Evolutionary conservation across 768 basidiomycete species (phyloP).

Genomic region (Kwoniella europaea): DNA sequence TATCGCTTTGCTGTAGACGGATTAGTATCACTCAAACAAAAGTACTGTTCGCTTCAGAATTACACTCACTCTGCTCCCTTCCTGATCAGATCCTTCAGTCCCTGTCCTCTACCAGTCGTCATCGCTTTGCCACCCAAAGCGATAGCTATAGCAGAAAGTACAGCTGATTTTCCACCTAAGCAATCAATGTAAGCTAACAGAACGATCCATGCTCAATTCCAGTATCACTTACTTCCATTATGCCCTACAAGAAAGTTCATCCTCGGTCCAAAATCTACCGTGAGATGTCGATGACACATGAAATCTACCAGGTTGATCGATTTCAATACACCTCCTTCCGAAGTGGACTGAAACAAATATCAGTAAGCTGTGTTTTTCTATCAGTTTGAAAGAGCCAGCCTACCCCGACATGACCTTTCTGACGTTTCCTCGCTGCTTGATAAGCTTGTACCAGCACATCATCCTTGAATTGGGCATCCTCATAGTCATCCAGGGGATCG

Average conservation of each 20-base stretch:
- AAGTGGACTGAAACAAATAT: conserved; percentile 65
- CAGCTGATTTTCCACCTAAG: conserved; percentile 93
- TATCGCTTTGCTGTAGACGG: conserved; percentile 65
- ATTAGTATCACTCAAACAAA: not conserved
- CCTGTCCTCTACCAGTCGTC: conserved; percentile 85
- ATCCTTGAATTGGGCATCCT: conserved; percentile 19
- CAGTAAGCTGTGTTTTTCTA: not conserved
- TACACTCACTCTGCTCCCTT: conserved; percentile 74
- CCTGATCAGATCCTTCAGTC: conserved; percentile 81
- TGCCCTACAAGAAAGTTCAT: conserved; percentile 98
- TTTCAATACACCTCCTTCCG: conserved; percentile 87
- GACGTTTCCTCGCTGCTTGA: conserved; percentile 13
- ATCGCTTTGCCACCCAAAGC: conserved; percentile 91
- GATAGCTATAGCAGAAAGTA: conserved; percentile 87
- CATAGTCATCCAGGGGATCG: conserved; percentile 58
- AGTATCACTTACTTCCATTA: conserved; percentile 77
- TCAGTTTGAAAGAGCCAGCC: not conserved
- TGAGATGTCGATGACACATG: conserved; percentile 90
- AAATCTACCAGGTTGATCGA: conserved; percentile 71
- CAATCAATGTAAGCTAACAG: no score
- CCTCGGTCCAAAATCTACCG: conserved; percentile 84
- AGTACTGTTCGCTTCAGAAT: no score
- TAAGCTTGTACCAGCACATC: conserved; percentile 20
- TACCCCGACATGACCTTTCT: conserved; percentile 23
- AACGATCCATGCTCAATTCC: not conserved